These are phyloP conservation scores for Pezizomycotina sp. DNA, from an alignment of 2,329 filamentous ascomycete genomes.

Conservation along the genomic window DNA sequence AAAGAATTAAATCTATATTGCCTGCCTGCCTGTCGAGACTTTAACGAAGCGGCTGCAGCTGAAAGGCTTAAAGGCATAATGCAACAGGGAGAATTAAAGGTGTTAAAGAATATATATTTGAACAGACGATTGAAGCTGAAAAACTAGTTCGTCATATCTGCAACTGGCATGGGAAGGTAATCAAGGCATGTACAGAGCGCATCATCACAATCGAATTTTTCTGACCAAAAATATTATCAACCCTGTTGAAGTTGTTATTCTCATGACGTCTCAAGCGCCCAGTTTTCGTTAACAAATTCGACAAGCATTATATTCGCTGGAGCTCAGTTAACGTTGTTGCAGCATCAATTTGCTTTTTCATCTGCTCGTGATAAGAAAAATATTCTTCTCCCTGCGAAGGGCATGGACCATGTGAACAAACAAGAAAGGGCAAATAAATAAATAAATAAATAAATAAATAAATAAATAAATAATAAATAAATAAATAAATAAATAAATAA, in stretches of 20 bases:
- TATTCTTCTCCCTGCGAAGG: background rate
- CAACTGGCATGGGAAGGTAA: no score
- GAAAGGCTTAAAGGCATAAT: no score
- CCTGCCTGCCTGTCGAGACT: no score
- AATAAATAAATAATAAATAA: conserved; percentile 6
- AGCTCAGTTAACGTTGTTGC: conserved; percentile 2
- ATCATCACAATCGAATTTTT: no score
- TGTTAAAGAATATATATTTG: no score
- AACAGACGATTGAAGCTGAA: no score
- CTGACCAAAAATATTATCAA: no score
- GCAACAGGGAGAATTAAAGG: no score
- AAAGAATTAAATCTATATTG: no score
- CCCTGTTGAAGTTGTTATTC: conserved; percentile 1
- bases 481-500: background rate
- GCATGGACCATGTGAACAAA: background rate
- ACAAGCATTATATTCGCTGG: conserved; percentile 3
- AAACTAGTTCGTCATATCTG: no score
- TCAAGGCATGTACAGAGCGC: no score
- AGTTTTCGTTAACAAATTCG: conserved; percentile 4
- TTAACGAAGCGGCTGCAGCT: no score
- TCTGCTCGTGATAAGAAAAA: conserved; percentile 5
- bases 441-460: conserved; percentile 11
- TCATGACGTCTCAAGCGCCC: conserved; percentile 2
- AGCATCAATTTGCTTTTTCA: conserved; percentile 6
- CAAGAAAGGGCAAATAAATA: conserved; percentile 7